Evolutionary conservation across 2,329 filamentous ascomycete genomes (phyloP).

Genomic region (Colletotrichum euphorbiae): DNA sequence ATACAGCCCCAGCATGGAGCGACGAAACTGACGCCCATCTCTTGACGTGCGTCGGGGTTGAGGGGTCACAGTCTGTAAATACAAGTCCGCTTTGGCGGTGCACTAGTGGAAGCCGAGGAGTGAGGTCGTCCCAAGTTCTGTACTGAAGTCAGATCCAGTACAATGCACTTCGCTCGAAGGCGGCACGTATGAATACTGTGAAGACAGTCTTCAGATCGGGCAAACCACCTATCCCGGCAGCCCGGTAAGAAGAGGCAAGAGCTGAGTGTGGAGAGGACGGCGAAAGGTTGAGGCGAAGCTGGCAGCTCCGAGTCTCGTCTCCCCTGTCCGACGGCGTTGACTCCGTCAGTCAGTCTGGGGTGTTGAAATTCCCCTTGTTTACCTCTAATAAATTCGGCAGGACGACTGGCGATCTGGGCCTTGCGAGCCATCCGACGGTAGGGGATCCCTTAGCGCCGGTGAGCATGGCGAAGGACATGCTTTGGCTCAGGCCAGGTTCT

Average conservation of each 20-base stretch:
- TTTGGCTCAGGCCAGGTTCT: constrained; percentile 14
- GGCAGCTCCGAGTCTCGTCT: background rate
- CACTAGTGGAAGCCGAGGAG: background rate
- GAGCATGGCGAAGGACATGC: constrained; percentile 29
- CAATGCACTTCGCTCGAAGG: constrained; percentile 1
- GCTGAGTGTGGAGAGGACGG: constrained; percentile 18
- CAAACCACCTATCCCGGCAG: constrained; percentile 1
- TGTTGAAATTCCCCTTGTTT: too few relatives aligned
- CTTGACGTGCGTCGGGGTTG: background rate
- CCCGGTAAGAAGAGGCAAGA: constrained; percentile 8
- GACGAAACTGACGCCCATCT: background rate
- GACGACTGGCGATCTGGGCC: constrained; percentile 15
- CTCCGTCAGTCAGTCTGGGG: background rate
- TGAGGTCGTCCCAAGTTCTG: constrained; percentile 10
- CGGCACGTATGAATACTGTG: background rate
- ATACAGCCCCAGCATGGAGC: constrained; percentile 26
- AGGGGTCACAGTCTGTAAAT: background rate
- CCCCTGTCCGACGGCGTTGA: constrained; percentile 6
- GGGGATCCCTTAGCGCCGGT: constrained; percentile 29
- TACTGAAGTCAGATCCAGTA: background rate
- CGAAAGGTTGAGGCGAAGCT: constrained; percentile 20
- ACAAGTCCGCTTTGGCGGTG: constrained; percentile 12
- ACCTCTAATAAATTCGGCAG: background rate
- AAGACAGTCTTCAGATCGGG: constrained; percentile 11
- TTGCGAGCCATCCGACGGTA: constrained; percentile 15